phyloP scores from a whole-genome alignment of 345 rosid genomes.

The Ailanthus altissimus region DNA sequence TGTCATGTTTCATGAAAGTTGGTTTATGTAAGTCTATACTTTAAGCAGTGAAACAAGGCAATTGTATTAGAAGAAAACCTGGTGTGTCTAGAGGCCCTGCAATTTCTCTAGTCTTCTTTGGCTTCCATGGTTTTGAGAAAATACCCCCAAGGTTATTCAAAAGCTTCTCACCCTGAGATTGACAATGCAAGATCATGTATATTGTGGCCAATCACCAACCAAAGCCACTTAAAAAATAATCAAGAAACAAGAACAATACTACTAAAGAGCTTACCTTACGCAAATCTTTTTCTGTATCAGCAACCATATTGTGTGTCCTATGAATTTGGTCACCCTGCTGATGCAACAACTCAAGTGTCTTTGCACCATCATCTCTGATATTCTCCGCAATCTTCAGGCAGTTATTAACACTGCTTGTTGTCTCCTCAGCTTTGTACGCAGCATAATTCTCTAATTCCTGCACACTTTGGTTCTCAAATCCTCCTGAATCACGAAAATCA shows the following conservation, averaged over 20 bases:
- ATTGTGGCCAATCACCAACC: background rate
- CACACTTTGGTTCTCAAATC: slow-evolving; percentile 67
- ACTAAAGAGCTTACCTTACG: slow-evolving; percentile 44
- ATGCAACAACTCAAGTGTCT: slow-evolving; percentile 81
- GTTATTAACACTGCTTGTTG: slow-evolving; percentile 67
- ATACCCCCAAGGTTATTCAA: slow-evolving; percentile 90
- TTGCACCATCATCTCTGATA: slow-evolving; percentile 71
- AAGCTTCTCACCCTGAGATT: slow-evolving; percentile 86
- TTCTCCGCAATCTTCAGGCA: slow-evolving; percentile 84
- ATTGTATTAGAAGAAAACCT: slow-evolving; percentile 42
- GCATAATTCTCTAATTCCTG: slow-evolving; percentile 90
- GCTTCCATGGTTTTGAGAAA: slow-evolving; percentile 94
- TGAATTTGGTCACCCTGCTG: slow-evolving; percentile 86
- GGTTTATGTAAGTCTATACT: background rate
- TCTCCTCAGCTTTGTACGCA: slow-evolving; percentile 80
- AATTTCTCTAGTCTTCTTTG: slow-evolving; percentile 73
- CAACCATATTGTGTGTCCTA: slow-evolving; percentile 72
- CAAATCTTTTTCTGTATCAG: slow-evolving; percentile 82
- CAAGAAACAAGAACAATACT: background rate
- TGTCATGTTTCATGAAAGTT: background rate
- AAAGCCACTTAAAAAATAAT: background rate
- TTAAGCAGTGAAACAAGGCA: background rate
- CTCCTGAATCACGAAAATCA: slow-evolving; percentile 71
- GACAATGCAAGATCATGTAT: background rate
- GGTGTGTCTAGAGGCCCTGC: slow-evolving; percentile 64